Evolutionary conservation across 2,329 filamentous ascomycete species (phyloP).

Genomic region (Fusarium scirpi): DNA sequence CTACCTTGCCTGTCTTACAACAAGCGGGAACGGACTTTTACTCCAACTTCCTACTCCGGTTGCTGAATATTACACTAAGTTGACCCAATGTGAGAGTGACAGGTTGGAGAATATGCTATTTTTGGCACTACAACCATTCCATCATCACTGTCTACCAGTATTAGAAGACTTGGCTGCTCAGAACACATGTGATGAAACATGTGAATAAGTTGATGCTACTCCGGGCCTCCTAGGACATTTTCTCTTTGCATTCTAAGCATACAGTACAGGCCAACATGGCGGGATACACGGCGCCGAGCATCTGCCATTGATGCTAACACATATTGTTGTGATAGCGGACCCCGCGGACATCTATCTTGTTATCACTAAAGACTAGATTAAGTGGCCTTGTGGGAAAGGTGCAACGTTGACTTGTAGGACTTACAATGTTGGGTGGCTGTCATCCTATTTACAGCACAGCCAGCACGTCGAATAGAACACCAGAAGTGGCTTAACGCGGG

Average conservation of each 20-base stretch:
- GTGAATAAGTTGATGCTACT: background rate
- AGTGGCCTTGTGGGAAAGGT: background rate
- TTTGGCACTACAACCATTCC: background rate
- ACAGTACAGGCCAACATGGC: background rate
- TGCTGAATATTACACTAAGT: background rate
- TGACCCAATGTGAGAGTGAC: background rate
- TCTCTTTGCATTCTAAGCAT: background rate
- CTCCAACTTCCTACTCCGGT: conserved; percentile 8
- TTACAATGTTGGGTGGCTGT: background rate
- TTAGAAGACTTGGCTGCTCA: background rate
- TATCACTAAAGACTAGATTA: background rate
- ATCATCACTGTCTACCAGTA: background rate
- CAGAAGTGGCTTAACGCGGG: conserved; percentile 2
- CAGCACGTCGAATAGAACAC: background rate
- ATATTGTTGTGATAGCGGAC: background rate
- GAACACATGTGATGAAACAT: background rate
- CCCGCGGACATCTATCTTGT: background rate
- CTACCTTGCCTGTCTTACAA: background rate
- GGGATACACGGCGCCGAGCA: conserved; percentile 8
- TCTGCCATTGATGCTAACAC: background rate
- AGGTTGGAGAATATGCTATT: background rate
- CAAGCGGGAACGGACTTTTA: conserved; percentile 19
- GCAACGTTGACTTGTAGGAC: conserved; percentile 16
- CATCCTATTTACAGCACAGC: background rate
- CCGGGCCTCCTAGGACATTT: background rate